Evolutionary conservation across 129 eudicot genomes (phyloP).

Genomic region (Helichrysum umbraculigerum): DNA sequence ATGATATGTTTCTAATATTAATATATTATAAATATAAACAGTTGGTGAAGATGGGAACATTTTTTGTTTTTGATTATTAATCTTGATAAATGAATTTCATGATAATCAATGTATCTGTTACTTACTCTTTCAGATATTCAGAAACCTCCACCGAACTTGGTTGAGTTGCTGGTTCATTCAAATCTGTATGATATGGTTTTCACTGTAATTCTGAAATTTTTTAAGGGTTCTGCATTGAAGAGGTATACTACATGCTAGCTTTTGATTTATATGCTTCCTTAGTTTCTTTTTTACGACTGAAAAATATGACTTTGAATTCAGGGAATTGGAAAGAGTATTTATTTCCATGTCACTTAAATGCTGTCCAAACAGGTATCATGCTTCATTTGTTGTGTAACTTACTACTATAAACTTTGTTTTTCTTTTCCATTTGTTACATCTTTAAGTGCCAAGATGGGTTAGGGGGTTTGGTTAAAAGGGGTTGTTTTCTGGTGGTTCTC

Average conservation of each 20-base stretch:
- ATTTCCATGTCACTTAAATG: constrained; percentile 76
- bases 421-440: neutral
- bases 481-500: neutral
- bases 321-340: constrained; percentile 92
- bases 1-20: no score
- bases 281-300: constrained; percentile 12
- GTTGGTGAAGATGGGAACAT: constrained; percentile 1
- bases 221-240: constrained; percentile 78
- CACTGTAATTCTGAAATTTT: constrained; percentile 79
- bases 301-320: constrained; percentile 26
- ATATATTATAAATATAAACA: no score
- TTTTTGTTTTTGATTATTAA: neutral
- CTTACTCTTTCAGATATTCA: constrained; percentile 48
- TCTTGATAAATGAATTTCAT: neutral
- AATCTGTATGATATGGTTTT: constrained; percentile 89
- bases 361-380: constrained; percentile 57
- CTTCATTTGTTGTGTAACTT: constrained; percentile 44
- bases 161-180: constrained; percentile 81
- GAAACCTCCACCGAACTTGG: constrained; percentile 62
- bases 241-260: constrained; percentile 44
- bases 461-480: neutral
- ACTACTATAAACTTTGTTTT: neutral
- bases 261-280: neutral
- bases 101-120: neutral
- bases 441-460: neutral